These are phyloP conservation scores for Cichorium intybus DNA, from an alignment of 140 eudicot species.

Conservation along the genomic window DNA sequence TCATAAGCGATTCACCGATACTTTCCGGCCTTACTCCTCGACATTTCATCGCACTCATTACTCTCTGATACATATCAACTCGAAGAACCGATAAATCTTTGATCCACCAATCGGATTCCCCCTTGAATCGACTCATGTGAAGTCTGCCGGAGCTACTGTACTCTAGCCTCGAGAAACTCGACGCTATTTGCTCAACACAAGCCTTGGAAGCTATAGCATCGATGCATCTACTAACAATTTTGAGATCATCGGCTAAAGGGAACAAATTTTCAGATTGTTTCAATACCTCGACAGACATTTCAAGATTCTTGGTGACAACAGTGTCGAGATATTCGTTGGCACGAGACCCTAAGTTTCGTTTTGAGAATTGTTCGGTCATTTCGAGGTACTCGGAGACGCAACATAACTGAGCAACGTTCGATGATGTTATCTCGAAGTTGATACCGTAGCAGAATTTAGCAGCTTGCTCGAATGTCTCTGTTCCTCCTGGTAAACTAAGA, in stretches of 20 bases:
- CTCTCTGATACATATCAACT: constrained; percentile 81
- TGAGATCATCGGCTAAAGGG: constrained; percentile 88
- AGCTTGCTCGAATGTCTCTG: constrained; percentile 85
- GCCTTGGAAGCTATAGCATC: constrained; percentile 97
- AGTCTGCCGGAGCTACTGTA: constrained; percentile 99
- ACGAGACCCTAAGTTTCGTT: constrained; percentile 73
- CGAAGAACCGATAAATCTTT: constrained; percentile 86
- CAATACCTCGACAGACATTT: constrained; percentile 91
- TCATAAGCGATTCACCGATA: constrained; percentile 88
- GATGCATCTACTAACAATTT: constrained; percentile 60
- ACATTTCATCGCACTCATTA: constrained; percentile 85
- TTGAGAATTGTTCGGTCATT: constrained; percentile 81
- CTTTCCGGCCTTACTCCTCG: constrained; percentile 97
- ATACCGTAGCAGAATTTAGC: constrained; percentile 95
- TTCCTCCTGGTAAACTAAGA: constrained; percentile 79
- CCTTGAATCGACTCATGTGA: constrained; percentile 81
- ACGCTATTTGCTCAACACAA: constrained; percentile 92
- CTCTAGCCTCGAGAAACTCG: constrained; percentile 92
- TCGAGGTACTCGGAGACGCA: constrained; percentile 94
- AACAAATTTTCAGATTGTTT: constrained; percentile 81
- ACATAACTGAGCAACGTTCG: constrained; percentile 79
- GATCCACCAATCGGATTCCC: constrained; percentile 98
- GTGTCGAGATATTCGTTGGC: constrained; percentile 80
- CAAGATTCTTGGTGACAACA: constrained; percentile 79
- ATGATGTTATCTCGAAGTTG: constrained; percentile 85